Evolutionary conservation across 495 filamentous ascomycete species (phyloP).

Genomic region (Aspergillus ostianus): DNA sequence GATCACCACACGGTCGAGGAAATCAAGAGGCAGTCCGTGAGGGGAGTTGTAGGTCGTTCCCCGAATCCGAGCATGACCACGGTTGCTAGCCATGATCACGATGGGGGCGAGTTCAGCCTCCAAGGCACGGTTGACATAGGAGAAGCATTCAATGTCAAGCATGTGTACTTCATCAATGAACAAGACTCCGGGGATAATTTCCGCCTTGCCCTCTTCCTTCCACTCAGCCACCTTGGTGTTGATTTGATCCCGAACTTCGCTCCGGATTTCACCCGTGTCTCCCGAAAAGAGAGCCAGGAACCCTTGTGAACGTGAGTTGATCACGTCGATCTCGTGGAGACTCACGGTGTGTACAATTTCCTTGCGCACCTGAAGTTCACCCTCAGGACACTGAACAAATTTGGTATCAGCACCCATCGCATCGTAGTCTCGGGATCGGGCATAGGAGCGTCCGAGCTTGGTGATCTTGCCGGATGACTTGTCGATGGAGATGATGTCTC

Average conservation of each 20-base stretch:
- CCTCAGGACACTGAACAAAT: conserved; percentile 97
- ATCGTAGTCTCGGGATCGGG: conserved; percentile 94
- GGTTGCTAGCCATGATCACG: conserved; percentile 99
- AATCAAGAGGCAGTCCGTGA: conserved; percentile 91
- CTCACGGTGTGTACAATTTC: conserved; percentile 96
- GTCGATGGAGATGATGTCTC: conserved; percentile 97
- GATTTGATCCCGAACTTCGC: conserved; percentile 97
- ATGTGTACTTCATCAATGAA: conserved; percentile 99
- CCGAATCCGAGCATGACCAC: conserved; percentile 86
- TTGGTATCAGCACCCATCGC: conserved; percentile 99
- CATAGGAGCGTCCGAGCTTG: conserved; percentile 90
- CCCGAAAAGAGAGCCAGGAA: conserved; percentile 96
- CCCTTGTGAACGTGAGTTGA: conserved; percentile 96
- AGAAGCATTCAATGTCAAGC: conserved; percentile 99
- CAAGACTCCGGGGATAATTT: conserved; percentile 94
- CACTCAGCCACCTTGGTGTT: conserved; percentile 97
- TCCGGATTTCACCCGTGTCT: conserved; percentile 96
- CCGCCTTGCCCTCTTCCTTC: conserved; percentile 98
- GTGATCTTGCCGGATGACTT: conserved; percentile 97
- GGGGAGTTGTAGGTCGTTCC: conserved; percentile 90
- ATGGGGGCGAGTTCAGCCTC: conserved; percentile 93
- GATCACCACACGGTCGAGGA: conserved; percentile 94
- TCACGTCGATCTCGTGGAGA: conserved; percentile 98
- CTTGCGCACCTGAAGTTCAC: conserved; percentile 94
- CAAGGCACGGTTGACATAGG: conserved; percentile 94